Conservation (phyloP, 2,329 filamentous ascomycete species). For the Pseudophaeomoniella oleicola region DNA sequence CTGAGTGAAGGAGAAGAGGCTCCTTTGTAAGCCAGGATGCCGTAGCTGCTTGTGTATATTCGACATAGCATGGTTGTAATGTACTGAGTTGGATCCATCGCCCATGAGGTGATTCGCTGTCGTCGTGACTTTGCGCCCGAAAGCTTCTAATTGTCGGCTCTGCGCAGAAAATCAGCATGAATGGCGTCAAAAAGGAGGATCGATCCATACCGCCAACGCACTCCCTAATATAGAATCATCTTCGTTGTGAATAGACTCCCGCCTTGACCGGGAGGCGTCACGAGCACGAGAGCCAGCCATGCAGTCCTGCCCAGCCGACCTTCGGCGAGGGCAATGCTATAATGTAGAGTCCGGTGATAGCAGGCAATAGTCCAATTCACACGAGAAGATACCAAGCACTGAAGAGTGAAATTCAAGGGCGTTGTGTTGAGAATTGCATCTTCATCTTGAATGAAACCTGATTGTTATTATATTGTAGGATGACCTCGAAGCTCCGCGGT, state of each 20-base stretch:
- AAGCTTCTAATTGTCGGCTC: slow-evolving; percentile 81
- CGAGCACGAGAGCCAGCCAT: slow-evolving; percentile 29
- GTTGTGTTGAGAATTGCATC: too few relatives aligned
- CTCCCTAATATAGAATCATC: slow-evolving; percentile 28
- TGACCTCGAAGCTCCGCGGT: too few relatives aligned
- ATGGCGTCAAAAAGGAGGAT: background rate
- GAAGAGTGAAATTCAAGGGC: too few relatives aligned
- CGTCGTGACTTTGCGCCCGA: slow-evolving; percentile 85
- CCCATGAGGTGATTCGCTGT: slow-evolving; percentile 84
- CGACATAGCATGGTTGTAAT: slow-evolving; percentile 77
- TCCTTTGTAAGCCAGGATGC: slow-evolving; percentile 69
- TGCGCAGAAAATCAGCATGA: slow-evolving; percentile 22
- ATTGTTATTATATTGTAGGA: too few relatives aligned
- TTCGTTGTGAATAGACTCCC: slow-evolving; percentile 25
- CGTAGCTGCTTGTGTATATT: slow-evolving; percentile 82
- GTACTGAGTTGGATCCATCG: slow-evolving; percentile 37
- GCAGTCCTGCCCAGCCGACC: too few relatives aligned
- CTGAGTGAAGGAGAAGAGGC: slow-evolving; percentile 79
- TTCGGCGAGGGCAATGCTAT: too few relatives aligned
- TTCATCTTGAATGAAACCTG: too few relatives aligned
- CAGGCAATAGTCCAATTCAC: too few relatives aligned
- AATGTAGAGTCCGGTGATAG: too few relatives aligned
- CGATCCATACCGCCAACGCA: slow-evolving; percentile 28
- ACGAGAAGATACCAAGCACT: too few relatives aligned
- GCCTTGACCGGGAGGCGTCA: slow-evolving; percentile 29